Evolutionary conservation across 805 yeast species (phyloP).

Genomic region (Yarrowia sp.): DNA sequence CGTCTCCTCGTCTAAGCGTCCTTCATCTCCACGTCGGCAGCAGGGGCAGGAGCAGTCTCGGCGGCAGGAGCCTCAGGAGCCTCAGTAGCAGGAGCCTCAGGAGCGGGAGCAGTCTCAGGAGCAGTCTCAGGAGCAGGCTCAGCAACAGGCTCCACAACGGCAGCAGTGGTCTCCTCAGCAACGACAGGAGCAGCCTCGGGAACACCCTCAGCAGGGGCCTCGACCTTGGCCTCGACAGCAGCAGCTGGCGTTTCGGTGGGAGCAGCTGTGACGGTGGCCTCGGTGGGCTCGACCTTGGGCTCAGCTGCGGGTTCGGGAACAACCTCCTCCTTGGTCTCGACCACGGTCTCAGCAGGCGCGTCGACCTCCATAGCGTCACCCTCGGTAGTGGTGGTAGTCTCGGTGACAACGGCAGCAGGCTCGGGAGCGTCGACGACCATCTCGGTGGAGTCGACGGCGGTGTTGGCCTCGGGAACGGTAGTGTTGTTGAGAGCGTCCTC

Average conservation of each 20-base stretch:
- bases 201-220: too few species aligned
- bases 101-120: not conserved
- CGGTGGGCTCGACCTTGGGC: not conserved
- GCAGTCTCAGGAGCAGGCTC: not conserved
- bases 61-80: not conserved
- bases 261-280: too few species aligned
- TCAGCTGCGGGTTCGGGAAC: not conserved
- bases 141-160: not conserved
- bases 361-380: slow-evolving; percentile 3
- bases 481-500: slow-evolving; percentile 26
- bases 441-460: not conserved
- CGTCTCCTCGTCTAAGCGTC: slow-evolving; percentile 26
- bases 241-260: too few species aligned
- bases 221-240: too few species aligned
- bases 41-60: not conserved
- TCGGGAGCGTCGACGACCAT: slow-evolving; percentile 5
- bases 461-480: not conserved
- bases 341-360: not conserved
- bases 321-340: slow-evolving; percentile 3
- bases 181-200: not conserved
- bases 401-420: not conserved
- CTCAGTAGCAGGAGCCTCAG: slow-evolving; percentile 3
- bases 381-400: not conserved
- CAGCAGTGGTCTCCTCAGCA: not conserved
- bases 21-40: slow-evolving; percentile 29